These are phyloP conservation scores for Cordyceps javanica DNA, from an alignment of 2,329 filamentous ascomycete genomes.

Conservation along the genomic window DNA sequence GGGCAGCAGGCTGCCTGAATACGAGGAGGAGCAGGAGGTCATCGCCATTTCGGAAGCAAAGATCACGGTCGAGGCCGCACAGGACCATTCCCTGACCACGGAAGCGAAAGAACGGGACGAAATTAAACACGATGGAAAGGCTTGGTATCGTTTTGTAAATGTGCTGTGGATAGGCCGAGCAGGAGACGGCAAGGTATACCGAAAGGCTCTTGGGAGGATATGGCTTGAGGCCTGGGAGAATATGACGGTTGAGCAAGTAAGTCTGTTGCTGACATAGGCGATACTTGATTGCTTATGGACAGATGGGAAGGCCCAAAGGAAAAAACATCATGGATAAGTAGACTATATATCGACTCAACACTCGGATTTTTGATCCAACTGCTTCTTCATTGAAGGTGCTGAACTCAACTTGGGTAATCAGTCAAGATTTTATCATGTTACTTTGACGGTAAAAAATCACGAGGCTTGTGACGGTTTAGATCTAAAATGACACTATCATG, in stretches of 20 bases:
- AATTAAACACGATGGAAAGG: background rate
- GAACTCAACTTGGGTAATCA: too few relatives aligned
- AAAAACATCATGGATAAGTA: background rate
- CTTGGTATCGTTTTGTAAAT: constrained; percentile 9
- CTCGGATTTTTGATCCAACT: too few relatives aligned
- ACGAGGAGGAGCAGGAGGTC: constrained; percentile 2
- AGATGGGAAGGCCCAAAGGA: too few relatives aligned
- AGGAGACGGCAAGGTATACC: constrained; percentile 3
- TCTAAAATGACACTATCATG: background rate
- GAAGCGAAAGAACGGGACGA: constrained; percentile 4
- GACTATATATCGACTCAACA: too few relatives aligned
- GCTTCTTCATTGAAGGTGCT: too few relatives aligned
- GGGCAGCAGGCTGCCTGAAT: background rate
- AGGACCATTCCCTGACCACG: background rate
- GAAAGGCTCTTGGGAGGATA: constrained; percentile 10
- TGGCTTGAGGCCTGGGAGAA: constrained; percentile 6
- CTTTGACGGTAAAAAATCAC: too few relatives aligned
- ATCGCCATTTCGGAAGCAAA: constrained; percentile 10
- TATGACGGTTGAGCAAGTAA: constrained; percentile 7
- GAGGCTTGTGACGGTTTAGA: too few relatives aligned
- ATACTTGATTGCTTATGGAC: background rate
- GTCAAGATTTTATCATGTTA: too few relatives aligned
- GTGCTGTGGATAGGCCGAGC: constrained; percentile 11
- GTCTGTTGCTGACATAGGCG: background rate
- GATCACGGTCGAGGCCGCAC: background rate